Base-by-base conservation (phyloP, 768 basidiomycete species). In the Tubosaeta brunneosetosa region DNA sequence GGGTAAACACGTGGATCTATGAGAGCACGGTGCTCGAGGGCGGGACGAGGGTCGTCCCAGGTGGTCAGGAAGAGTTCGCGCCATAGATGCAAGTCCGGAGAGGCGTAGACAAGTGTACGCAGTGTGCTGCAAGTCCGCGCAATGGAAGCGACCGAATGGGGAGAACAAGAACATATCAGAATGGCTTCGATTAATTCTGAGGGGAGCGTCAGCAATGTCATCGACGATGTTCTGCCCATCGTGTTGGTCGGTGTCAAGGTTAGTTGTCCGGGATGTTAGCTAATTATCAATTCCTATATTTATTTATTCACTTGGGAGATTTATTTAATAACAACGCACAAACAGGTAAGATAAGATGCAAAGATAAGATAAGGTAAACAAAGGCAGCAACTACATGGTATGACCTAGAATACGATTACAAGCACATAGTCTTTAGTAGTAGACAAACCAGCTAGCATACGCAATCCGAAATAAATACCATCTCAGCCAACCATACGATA, bases 31-130 rank as follows among this genome's bases (percentile, higher is more conserved):
- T 71, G 63, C 27, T 55, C 51, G 27, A 68, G 55, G 7, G 70
- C 70, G 11, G 62, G 59, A 31, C 77, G 65, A 0, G 80, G 80
- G 50, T 81, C 78, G 51, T 81, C 80, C 61, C 79, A 82, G 2
- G 65, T 68, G 1, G 70, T 61, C 22, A 81, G 70, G 59, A 76
- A 82, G 31, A 80, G 66, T 34, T 73, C 69, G 25, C 77, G 64
- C 81, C 80, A 82, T 27, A 80, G 63, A 55, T 75, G 69, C 27
- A 69, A 58, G 53, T 74, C 66, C 0, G 62, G 53, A 0, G 68
- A 62, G 10, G 49, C 46, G 49, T 75, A 70, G 13, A 79, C 66
- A 26, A 79, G 65, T 12, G 61, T 56, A 44, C 60, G 61, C 41
- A 78, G 53, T n/a, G 53, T 57, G 14, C 56, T 61, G 50, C 71